phyloP scores from a whole-genome alignment of 805 yeast genomes.

The Ogataea nonfermentans region DNA sequence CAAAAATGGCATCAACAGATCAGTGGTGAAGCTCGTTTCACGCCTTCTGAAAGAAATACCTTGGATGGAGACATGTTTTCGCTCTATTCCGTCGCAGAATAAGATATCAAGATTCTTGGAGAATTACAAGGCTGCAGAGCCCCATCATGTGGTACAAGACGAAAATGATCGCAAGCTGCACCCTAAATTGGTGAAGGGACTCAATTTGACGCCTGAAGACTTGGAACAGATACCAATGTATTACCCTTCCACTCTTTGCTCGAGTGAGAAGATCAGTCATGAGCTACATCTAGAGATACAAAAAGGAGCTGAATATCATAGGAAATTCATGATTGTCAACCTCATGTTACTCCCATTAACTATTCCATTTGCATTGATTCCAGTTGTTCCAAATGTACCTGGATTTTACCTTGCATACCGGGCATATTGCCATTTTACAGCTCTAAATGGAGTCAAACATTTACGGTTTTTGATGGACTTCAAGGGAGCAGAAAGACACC shows the following conservation, averaged over 20 bases:
- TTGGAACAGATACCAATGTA: slow-evolving; percentile 44
- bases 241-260: slow-evolving; percentile 44
- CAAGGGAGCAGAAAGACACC: slow-evolving; percentile 26
- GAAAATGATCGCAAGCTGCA: slow-evolving; percentile 8
- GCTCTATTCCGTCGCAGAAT: slow-evolving; percentile 69
- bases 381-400: slow-evolving; percentile 89
- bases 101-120: slow-evolving; percentile 53
- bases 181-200: slow-evolving; percentile 8
- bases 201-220: slow-evolving; percentile 24
- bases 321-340: slow-evolving; percentile 51
- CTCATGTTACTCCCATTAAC: slow-evolving; percentile 70
- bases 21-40: slow-evolving; percentile 53
- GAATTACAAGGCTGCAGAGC: slow-evolving; percentile 18
- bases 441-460: slow-evolving; percentile 71
- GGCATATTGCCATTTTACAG: slow-evolving; percentile 80
- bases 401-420: slow-evolving; percentile 84
- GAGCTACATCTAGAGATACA: slow-evolving; percentile 45
- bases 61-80: slow-evolving; percentile 75
- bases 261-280: slow-evolving; percentile 28
- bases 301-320: slow-evolving; percentile 50
- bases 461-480: slow-evolving; percentile 52
- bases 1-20: slow-evolving; percentile 52
- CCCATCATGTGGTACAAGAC: slow-evolving; percentile 4
- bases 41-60: slow-evolving; percentile 61
- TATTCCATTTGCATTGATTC: slow-evolving; percentile 75